Evolutionary conservation across 441 rosid species (phyloP).

Genomic region (Pelargonium fulgidum): DNA sequence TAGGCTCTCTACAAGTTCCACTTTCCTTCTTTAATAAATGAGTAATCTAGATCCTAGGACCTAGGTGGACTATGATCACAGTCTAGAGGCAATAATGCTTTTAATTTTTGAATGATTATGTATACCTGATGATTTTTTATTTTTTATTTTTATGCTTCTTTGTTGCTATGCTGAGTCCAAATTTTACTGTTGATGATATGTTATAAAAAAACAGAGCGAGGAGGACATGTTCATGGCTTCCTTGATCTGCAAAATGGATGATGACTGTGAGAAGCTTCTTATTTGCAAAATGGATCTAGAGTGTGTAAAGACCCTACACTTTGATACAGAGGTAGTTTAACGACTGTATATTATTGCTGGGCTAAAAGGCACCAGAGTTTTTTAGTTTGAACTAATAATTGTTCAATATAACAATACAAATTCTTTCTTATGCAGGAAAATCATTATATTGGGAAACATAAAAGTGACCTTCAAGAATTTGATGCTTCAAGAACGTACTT

Average conservation of each 20-base stretch:
- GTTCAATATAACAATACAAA: not conserved
- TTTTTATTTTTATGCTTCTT: not conserved
- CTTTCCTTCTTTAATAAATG: too few species aligned
- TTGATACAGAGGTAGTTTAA: constrained; percentile 71
- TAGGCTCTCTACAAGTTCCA: too few species aligned
- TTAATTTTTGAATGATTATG: not conserved
- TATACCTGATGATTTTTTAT: not conserved
- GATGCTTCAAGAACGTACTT: constrained; percentile 41
- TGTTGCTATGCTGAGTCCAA: not conserved
- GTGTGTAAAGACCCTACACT: constrained; percentile 76
- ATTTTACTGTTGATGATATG: not conserved
- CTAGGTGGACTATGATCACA: not conserved
- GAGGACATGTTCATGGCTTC: constrained; percentile 81
- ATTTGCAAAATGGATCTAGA: constrained; percentile 88
- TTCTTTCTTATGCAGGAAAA: constrained; percentile 42
- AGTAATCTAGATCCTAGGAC: too few species aligned
- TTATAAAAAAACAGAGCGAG: constrained; percentile 49
- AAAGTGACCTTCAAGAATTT: constrained; percentile 27
- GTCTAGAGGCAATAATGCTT: not conserved
- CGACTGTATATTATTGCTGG: not conserved
- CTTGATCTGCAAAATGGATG: constrained; percentile 75
- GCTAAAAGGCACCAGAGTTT: not conserved
- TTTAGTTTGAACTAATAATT: not conserved
- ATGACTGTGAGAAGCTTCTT: constrained; percentile 70
- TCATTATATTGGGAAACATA: constrained; percentile 33